These are phyloP conservation scores for Gossypium davidsonii DNA, from an alignment of 441 rosid genomes.

Conservation along the genomic window DNA sequence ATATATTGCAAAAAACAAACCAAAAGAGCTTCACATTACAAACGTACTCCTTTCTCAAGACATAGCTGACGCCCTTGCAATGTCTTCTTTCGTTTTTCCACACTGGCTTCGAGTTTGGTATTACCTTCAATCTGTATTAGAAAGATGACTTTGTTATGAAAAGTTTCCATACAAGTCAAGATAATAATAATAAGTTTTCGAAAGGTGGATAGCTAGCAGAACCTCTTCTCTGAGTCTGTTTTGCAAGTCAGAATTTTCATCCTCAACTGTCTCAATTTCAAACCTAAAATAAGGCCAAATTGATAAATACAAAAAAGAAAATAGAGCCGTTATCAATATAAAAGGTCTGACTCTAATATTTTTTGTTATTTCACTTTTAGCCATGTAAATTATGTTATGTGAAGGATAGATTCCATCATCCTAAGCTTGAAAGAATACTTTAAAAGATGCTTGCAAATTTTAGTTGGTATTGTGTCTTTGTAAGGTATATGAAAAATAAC, in stretches of 20 bases:
- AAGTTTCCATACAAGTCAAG: conserved; percentile 12
- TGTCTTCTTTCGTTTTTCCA: conserved; percentile 60
- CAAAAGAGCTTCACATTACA: neutral
- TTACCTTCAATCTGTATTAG: conserved; percentile 56
- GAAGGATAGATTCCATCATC: neutral
- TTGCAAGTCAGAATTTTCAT: conserved; percentile 55
- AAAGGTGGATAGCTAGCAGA: conserved; percentile 6
- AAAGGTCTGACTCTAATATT: neutral
- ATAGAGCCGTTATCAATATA: neutral
- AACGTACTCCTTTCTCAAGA: conserved; percentile 75
- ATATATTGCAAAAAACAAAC: neutral
- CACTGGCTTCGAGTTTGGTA: conserved; percentile 46
- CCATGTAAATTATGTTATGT: neutral
- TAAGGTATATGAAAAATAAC: conserved; percentile 9
- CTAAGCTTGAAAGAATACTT: neutral
- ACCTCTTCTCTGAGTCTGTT: conserved; percentile 73
- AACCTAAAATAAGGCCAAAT: conserved; percentile 35
- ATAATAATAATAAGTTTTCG: neutral
- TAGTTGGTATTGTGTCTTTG: neutral
- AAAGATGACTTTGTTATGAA: conserved; percentile 9
- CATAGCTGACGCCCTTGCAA: conserved; percentile 59
- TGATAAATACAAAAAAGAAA: conserved; percentile 9
- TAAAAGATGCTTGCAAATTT: conserved; percentile 2
- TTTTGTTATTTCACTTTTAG: neutral
- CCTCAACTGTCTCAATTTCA: conserved; percentile 71